phyloP scores from a whole-genome alignment of 306 rosid species.

The Trichosanthes truncata region DNA sequence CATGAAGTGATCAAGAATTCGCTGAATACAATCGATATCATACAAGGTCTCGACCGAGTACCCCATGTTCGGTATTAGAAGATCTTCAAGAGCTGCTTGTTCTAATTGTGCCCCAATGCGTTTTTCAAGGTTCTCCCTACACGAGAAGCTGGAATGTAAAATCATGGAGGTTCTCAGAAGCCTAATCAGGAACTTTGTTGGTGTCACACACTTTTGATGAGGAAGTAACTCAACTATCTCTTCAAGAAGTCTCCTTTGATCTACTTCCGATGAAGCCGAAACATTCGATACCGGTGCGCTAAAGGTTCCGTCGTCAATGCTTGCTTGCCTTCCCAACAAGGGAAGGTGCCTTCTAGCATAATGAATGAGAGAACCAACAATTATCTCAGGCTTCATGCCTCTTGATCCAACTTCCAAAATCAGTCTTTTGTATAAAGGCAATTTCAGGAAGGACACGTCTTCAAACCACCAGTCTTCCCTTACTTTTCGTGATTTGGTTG shows the following conservation, averaged over 20 bases:
- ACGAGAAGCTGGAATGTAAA: slow-evolving; percentile 43
- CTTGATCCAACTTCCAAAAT: slow-evolving; percentile 45
- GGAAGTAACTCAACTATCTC: slow-evolving; percentile 65
- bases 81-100: slow-evolving; percentile 67
- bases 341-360: slow-evolving; percentile 63
- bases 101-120: slow-evolving; percentile 63
- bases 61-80: slow-evolving; percentile 69
- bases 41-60: slow-evolving; percentile 76
- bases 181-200: slow-evolving; percentile 58
- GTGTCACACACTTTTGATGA: slow-evolving; percentile 38
- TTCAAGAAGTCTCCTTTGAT: slow-evolving; percentile 65
- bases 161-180: slow-evolving; percentile 60
- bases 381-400: slow-evolving; percentile 48
- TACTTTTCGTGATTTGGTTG: slow-evolving; percentile 23
- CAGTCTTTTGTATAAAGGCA: slow-evolving; percentile 50
- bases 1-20: slow-evolving; percentile 86
- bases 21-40: slow-evolving; percentile 74
- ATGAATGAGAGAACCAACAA: slow-evolving; percentile 58
- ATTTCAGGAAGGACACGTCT: slow-evolving; percentile 47
- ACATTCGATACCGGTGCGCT: slow-evolving; percentile 23
- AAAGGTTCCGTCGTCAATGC: slow-evolving; percentile 30
- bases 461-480: slow-evolving; percentile 92
- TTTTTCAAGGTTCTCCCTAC: slow-evolving; percentile 54
- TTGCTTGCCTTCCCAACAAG: slow-evolving; percentile 45
- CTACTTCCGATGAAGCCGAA: slow-evolving; percentile 37